Evolutionary conservation across 768 basidiomycete species (phyloP), one percentile per base, ranked within the genome.

Genomic region (Tulasnella sp.): DNA sequence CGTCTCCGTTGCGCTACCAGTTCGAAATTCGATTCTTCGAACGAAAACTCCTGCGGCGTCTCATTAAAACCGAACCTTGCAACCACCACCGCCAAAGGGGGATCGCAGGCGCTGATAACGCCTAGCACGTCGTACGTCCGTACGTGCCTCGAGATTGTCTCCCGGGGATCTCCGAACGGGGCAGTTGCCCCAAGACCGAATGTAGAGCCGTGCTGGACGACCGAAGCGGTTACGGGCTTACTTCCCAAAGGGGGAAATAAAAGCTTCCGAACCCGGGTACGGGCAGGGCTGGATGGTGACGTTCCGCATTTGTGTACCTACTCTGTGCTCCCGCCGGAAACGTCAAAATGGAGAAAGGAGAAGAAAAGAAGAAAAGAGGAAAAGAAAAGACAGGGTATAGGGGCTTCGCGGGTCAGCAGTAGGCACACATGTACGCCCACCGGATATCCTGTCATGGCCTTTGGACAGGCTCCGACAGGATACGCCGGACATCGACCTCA

Each of bases 211-310:
- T 22, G 54, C 12, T n/a, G 54, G n/a, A 54, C 54, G 54, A 54
- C 54, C 54, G 24, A 54, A 54, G 54, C 54, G 54, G 54, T 54
- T 54, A 54, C 54, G 54, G 54, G n/a, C n/a, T n/a, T 54, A n/a
- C 54, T 54, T 54, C 54, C 54, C 5, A 24, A 54, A 54, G 24
- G 54, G 24, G 54, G 54, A 54, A 7, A 37, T 2, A 14, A 24
- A 24, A 50, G 20, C 22, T 50, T 16, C 22, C 50, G 50, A 24
- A 50, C 3, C 22, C 22, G 22, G 11, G 50, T 24, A 50, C 50
- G 50, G 22, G 50, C 50, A 50, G 50, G 50, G 50, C 18, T 22
- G 50, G 50, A 7, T 50, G 50, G 50, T 22, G 18, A 18, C 1
- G 50, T 50, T 50, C 50, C 50, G 22, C 50, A 50, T 50, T 7